Percentiles rank a stretch among this genome's conserved stretches.
Conservation (phyloP, 2,329 filamentous ascomycete species). For the Verticillium zaregamsianum region DNA sequence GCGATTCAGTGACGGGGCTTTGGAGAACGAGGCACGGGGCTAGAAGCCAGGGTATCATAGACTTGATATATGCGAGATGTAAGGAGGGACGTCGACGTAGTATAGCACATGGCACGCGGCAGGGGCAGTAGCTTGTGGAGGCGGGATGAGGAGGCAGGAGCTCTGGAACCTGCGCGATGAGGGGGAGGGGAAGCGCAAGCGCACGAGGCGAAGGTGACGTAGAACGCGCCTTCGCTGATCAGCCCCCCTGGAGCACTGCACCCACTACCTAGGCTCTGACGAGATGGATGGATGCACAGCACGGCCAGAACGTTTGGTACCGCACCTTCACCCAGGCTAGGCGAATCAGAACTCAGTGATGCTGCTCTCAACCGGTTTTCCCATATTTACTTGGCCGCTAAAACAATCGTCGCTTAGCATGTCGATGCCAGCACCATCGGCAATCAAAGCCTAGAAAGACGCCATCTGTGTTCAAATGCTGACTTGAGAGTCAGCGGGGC, state of each 20-base stretch:
- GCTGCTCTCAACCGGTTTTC: neutral
- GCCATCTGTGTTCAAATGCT: too few relatives aligned
- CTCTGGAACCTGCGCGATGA: neutral
- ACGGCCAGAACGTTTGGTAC: neutral
- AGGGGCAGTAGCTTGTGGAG: neutral
- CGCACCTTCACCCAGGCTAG: neutral
- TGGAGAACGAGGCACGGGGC: neutral
- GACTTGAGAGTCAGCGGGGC: too few relatives aligned
- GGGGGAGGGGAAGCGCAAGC: neutral
- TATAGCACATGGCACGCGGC: neutral
- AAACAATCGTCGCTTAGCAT: neutral
- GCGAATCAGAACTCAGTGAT: neutral
- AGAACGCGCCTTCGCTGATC: neutral
- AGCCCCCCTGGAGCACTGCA: neutral
- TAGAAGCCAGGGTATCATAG: slow-evolving; percentile 1
- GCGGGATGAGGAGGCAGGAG: neutral
- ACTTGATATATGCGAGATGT: neutral
- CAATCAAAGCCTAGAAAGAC: neutral
- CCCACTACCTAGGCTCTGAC: neutral
- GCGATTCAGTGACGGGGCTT: neutral
- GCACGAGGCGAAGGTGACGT: neutral
- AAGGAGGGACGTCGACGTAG: slow-evolving; percentile 2
- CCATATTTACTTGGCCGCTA: neutral
- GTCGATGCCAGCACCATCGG: neutral
- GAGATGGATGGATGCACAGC: neutral